Percentiles rank a stretch among this genome's conserved stretches.
These are phyloP conservation scores for Helicosporidium sp. DNA, from an alignment of 139 green algal genomes.

Conservation along the genomic window DNA sequence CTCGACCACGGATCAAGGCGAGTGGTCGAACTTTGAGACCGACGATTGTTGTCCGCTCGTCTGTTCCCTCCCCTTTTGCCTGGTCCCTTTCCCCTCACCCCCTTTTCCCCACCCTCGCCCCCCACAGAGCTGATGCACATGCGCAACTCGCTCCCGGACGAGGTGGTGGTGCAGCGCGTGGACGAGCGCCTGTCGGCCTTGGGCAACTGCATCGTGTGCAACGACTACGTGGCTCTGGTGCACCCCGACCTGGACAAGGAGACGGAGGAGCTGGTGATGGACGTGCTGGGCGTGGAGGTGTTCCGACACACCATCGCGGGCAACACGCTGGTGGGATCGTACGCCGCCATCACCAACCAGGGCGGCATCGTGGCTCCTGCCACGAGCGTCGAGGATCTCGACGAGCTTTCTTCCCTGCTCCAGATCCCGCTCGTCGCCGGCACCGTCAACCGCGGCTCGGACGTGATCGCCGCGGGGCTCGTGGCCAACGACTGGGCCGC, in stretches of 20 bases:
- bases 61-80: neutral
- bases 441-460: slow-evolving; percentile 85
- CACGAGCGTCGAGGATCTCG: slow-evolving; percentile 90
- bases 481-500: slow-evolving; percentile 91
- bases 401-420: slow-evolving; percentile 87
- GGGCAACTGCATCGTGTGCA: slow-evolving; percentile 94
- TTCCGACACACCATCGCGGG: slow-evolving; percentile 90
- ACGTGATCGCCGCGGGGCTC: slow-evolving; percentile 77
- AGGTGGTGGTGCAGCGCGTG: slow-evolving; percentile 90
- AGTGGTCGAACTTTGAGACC: neutral
- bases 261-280: slow-evolving; percentile 77
- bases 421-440: slow-evolving; percentile 91
- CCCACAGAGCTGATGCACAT: slow-evolving; percentile 83
- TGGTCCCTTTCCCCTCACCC: too few species aligned
- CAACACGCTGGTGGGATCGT: slow-evolving; percentile 86
- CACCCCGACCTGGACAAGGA: slow-evolving; percentile 93
- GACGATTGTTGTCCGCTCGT: neutral
- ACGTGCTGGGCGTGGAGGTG: slow-evolving; percentile 96
- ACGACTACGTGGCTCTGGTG: slow-evolving; percentile 95
- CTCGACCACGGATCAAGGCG: slow-evolving; percentile 79
- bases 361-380: slow-evolving; percentile 60
- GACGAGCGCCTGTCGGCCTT: slow-evolving; percentile 91
- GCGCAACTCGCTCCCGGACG: slow-evolving; percentile 87
- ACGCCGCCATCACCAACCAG: slow-evolving; percentile 85
- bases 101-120: too few species aligned